Percentiles rank a stretch among this genome's conserved stretches.
phyloP scores from a whole-genome alignment of 2,329 filamentous ascomycete genomes.

The Cladosporium sp. region DNA sequence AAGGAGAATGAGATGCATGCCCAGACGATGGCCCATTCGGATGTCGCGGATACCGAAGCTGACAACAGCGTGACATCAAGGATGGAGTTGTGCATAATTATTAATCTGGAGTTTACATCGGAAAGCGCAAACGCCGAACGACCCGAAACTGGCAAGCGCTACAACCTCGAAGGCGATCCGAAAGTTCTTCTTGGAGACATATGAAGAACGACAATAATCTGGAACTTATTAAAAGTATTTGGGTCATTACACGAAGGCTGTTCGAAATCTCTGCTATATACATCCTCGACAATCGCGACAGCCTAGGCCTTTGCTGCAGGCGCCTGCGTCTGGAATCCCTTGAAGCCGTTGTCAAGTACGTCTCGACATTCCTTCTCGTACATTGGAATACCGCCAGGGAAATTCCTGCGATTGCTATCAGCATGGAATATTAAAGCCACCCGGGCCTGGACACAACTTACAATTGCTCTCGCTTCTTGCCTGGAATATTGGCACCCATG shows the following conservation, averaged over 20 bases:
- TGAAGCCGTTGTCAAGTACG: slow-evolving; percentile 35
- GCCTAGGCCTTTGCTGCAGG: slow-evolving; percentile 9
- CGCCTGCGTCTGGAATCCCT: slow-evolving; percentile 27
- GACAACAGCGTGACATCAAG: slow-evolving; percentile 5
- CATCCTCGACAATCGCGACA: background rate
- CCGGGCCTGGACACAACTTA: background rate
- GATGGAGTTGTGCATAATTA: slow-evolving; percentile 10
- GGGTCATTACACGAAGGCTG: background rate
- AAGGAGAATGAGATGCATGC: background rate
- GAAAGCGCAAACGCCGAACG: background rate
- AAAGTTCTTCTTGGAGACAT: background rate
- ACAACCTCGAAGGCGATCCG: background rate
- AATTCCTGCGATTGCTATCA: slow-evolving; percentile 31
- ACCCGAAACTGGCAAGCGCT: background rate
- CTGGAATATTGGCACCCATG: slow-evolving; percentile 47
- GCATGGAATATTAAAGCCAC: background rate
- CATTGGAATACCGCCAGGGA: slow-evolving; percentile 39
- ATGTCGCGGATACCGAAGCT: slow-evolving; percentile 2
- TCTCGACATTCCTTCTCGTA: slow-evolving; percentile 42
- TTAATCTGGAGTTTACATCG: slow-evolving; percentile 6
- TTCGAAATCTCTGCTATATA: background rate
- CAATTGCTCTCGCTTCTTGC: slow-evolving; percentile 35
- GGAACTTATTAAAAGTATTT: background rate
- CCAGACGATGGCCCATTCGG: background rate
- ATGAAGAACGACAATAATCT: background rate